Evolutionary conservation across 176 grass and related monocot genomes (phyloP).

Genomic region (Oryza officinalis): DNA sequence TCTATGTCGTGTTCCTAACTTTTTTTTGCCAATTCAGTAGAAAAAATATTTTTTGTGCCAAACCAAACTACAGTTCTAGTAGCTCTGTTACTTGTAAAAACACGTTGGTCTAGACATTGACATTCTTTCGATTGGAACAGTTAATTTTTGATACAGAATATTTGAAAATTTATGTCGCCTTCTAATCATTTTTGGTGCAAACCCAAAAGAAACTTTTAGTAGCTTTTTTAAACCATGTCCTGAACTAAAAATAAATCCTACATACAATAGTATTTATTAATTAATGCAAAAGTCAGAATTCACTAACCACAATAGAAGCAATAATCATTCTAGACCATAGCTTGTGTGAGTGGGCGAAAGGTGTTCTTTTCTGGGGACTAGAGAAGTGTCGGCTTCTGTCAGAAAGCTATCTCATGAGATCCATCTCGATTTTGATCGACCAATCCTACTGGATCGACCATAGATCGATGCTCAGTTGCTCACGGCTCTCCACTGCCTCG

Average conservation of each 20-base stretch:
- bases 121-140: not conserved
- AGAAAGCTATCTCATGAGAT: slow-evolving; percentile 1
- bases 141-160: too few species aligned
- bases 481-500: not conserved
- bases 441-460: not conserved
- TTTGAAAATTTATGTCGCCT: not conserved
- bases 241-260: too few species aligned
- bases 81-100: not conserved
- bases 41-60: too few species aligned
- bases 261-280: too few species aligned
- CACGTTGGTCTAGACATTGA: not conserved
- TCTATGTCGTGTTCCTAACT: too few species aligned
- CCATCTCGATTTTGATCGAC: not conserved
- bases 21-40: too few species aligned
- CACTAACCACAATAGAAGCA: too few species aligned
- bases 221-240: not conserved
- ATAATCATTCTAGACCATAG: too few species aligned
- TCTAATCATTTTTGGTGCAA: not conserved
- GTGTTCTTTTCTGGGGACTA: slow-evolving; percentile 34
- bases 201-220: not conserved
- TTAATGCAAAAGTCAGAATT: not conserved
- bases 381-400: slow-evolving; percentile 46
- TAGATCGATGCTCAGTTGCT: not conserved
- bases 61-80: too few species aligned
- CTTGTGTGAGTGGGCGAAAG: slow-evolving; percentile 12